A percentile compares a stretch with the other conserved stretches of the same genome.
Conservation (phyloP, 2,329 filamentous ascomycete species). For the Pestalotiopsis sp. region DNA sequence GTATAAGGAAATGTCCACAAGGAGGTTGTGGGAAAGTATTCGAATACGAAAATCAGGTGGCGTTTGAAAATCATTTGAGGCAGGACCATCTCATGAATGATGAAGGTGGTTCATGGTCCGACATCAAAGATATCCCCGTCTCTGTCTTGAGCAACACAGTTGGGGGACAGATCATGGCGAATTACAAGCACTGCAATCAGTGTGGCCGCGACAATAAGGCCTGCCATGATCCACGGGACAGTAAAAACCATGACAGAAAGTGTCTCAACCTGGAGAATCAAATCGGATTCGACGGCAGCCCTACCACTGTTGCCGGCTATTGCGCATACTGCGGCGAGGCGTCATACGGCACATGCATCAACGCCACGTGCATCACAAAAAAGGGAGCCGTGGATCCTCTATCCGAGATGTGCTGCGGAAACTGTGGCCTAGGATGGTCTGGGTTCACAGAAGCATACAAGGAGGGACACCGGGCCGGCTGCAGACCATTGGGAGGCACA, state of each 20-base stretch:
- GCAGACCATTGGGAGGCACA: background rate
- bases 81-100: constrained; percentile 29
- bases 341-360: background rate
- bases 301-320: background rate
- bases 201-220: constrained; percentile 9
- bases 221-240: background rate
- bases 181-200: constrained; percentile 4
- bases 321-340: background rate
- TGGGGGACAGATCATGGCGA: background rate
- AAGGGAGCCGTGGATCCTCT: background rate
- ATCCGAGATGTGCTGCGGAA: background rate
- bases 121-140: background rate
- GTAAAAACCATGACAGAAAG: constrained; percentile 5
- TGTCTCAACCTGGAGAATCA: background rate
- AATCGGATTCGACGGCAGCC: background rate
- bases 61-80: constrained; percentile 38
- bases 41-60: constrained; percentile 27
- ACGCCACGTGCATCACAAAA: background rate
- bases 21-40: constrained; percentile 38
- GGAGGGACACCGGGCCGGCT: background rate
- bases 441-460: background rate
- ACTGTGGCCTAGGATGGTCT: background rate
- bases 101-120: background rate
- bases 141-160: background rate
- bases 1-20: constrained; percentile 41